Evolutionary conservation across 1,284 basidiomycete species (phyloP), one percentile per base, ranked within the genome.

Genomic region (Cryptococcus maquisensis): DNA sequence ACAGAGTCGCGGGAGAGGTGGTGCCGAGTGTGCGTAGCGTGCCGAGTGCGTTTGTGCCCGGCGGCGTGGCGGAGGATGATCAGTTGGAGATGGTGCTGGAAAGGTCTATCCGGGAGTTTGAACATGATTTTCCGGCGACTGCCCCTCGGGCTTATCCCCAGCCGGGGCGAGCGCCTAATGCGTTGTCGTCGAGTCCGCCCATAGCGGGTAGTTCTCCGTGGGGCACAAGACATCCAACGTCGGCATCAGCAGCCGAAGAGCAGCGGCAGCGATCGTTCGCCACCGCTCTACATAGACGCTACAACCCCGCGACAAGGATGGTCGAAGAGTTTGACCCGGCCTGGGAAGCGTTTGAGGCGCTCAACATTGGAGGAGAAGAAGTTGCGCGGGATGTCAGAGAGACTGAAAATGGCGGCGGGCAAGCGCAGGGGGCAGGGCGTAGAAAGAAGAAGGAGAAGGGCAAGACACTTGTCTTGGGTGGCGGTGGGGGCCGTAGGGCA

Each of bases 341-440:
- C 18, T 92, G 87, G 86, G 84, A 87, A 68, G 88, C 90, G 62
- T 79, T 91, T 38, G 87, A 90, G 18, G 60, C 37, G 51, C 54
- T 47, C 55, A 59, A 36, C 36, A 42, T 50, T 32, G 56, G 16
- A 20, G 44, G 32, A 46, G 47, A 26, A 13, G 26, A 21, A 15
- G 40, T 24, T 13, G 12, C 32, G 23, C 16, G 36, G 2, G 47
- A 35, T 24, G 47, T 41, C 10, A 40, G 46, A 21, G 32, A 13
- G n/a, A 28, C n/a, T 24, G n/a, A 47, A 41, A 36, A 57, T 32
- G n/a, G 52, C 26, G 21, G 38, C 82, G 61, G 75, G 79, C 51
- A 77, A 9, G 61, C 75, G 79, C 51, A 77, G 8, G 78, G 75
- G n/a, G 79, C 61, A 32, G 70, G 80, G 9, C 79, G 83, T 63